Evolutionary conservation across 2,329 filamentous ascomycete genomes (phyloP).

Genomic region (Claviceps sp.): DNA sequence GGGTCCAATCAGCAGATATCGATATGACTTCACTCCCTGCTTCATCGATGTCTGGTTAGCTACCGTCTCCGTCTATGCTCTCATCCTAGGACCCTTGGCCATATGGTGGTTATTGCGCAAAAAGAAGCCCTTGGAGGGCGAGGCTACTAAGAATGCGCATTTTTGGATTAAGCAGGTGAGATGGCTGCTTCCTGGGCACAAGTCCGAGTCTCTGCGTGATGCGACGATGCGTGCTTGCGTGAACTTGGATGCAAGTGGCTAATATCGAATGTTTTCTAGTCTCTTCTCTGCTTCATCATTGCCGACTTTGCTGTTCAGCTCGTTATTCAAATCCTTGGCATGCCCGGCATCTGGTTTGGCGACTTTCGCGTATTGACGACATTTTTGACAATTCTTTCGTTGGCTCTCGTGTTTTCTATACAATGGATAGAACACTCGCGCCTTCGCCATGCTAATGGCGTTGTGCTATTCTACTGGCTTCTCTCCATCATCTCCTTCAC

Average conservation of each 20-base stretch:
- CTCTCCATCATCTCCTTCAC: slow-evolving; percentile 65
- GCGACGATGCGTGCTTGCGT: not conserved
- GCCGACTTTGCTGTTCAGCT: slow-evolving; percentile 59
- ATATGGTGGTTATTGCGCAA: slow-evolving; percentile 67
- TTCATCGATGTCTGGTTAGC: slow-evolving; percentile 89
- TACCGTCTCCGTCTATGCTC: slow-evolving; percentile 62
- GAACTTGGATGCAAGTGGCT: not conserved
- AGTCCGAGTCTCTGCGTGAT: not conserved
- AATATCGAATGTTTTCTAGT: not conserved
- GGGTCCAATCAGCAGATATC: slow-evolving; percentile 76
- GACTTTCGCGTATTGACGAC: slow-evolving; percentile 85
- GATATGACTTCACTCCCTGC: slow-evolving; percentile 94
- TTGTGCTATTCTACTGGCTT: slow-evolving; percentile 86
- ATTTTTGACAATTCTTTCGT: slow-evolving; percentile 54
- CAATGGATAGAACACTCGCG: slow-evolving; percentile 82
- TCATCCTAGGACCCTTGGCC: slow-evolving; percentile 63
- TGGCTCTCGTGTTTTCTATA: slow-evolving; percentile 60
- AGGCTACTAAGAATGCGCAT: slow-evolving; percentile 72
- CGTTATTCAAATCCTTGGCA: slow-evolving; percentile 58
- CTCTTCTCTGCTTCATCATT: slow-evolving; percentile 54
- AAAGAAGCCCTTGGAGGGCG: slow-evolving; percentile 39
- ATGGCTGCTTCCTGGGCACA: too few relatives aligned
- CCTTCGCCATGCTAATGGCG: slow-evolving; percentile 71
- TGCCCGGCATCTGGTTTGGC: slow-evolving; percentile 55
- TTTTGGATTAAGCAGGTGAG: slow-evolving; percentile 83